Evolutionary conservation across 1,139 yeast species (phyloP).

Genomic region (Candida sanyaensis): DNA sequence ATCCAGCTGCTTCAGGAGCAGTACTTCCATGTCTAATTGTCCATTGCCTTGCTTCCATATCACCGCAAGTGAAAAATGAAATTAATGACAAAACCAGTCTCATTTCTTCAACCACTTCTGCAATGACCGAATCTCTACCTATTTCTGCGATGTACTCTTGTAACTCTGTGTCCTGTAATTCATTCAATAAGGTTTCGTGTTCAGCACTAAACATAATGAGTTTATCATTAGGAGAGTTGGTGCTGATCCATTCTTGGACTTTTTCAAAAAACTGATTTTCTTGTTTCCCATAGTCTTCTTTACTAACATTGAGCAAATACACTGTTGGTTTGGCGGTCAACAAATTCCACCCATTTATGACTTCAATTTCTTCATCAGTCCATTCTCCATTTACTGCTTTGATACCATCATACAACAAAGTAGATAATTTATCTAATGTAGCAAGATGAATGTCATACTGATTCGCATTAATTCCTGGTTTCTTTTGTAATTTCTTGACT

Average conservation of each 20-base stretch:
- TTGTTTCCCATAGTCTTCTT: slow-evolving; percentile 50
- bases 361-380: slow-evolving; percentile 51
- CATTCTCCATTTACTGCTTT: slow-evolving; percentile 50
- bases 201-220: slow-evolving; percentile 61
- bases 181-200: slow-evolving; percentile 49
- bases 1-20: slow-evolving; percentile 94
- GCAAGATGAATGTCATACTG: slow-evolving; percentile 43
- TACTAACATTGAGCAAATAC: slow-evolving; percentile 58
- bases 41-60: slow-evolving; percentile 92
- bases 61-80: slow-evolving; percentile 91
- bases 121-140: slow-evolving; percentile 37
- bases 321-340: slow-evolving; percentile 74
- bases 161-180: slow-evolving; percentile 20
- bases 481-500: slow-evolving; percentile 42
- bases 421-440: slow-evolving; percentile 50
- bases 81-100: slow-evolving; percentile 68
- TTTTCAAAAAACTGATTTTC: slow-evolving; percentile 45
- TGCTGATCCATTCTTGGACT: slow-evolving; percentile 54
- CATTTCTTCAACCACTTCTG: slow-evolving; percentile 59
- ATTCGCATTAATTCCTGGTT: slow-evolving; percentile 31
- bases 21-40: slow-evolving; percentile 74
- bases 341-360: slow-evolving; percentile 59
- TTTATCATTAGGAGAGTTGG: slow-evolving; percentile 57
- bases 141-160: slow-evolving; percentile 16
- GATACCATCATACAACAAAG: slow-evolving; percentile 58